Conservation (phyloP, 768 basidiomycete species). For the Pleurotus citrinopileatus region DNA sequence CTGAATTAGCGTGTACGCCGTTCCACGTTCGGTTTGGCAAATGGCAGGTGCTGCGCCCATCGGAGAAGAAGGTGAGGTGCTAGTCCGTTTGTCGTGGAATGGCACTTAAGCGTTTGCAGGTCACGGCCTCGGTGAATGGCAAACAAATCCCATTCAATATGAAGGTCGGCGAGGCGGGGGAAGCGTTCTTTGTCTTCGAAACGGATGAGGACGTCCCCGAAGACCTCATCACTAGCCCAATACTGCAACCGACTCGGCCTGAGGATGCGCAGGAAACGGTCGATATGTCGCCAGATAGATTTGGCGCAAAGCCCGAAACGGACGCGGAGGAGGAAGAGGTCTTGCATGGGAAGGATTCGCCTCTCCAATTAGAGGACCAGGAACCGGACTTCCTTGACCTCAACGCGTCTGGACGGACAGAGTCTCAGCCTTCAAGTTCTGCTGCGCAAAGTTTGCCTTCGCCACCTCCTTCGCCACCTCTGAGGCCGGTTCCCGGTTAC, state of each 20-base stretch:
- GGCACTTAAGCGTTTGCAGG: conserved; percentile 41
- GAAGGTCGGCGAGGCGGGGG: conserved; percentile 99
- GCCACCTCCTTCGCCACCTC: conserved; percentile 15
- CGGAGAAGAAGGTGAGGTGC: conserved; percentile 79
- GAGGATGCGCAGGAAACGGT: conserved; percentile 29
- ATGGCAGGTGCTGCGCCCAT: conserved; percentile 90
- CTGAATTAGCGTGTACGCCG: conserved; percentile 84
- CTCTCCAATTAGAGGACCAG: conserved; percentile 20
- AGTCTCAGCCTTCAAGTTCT: background rate
- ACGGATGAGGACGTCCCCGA: conserved; percentile 93
- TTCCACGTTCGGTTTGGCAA: conserved; percentile 99
- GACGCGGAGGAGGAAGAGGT: conserved; percentile 21
- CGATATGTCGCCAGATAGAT: conserved; percentile 32
- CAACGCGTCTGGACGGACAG: conserved; percentile 39
- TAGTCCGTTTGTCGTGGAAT: background rate
- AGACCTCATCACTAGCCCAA: conserved; percentile 90
- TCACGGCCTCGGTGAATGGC: conserved; percentile 87
- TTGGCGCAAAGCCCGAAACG: conserved; percentile 36
- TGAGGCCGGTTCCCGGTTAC: conserved; percentile 23
- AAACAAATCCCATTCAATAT: conserved; percentile 86
- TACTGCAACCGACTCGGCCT: conserved; percentile 66
- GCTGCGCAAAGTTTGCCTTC: conserved; percentile 16
- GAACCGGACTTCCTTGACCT: conserved; percentile 89
- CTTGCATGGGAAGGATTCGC: conserved; percentile 11
- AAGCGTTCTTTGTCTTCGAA: conserved; percentile 98